phyloP scores from a whole-genome alignment of 352 stramenopile species.

The Elongisporangium prolatum region DNA sequence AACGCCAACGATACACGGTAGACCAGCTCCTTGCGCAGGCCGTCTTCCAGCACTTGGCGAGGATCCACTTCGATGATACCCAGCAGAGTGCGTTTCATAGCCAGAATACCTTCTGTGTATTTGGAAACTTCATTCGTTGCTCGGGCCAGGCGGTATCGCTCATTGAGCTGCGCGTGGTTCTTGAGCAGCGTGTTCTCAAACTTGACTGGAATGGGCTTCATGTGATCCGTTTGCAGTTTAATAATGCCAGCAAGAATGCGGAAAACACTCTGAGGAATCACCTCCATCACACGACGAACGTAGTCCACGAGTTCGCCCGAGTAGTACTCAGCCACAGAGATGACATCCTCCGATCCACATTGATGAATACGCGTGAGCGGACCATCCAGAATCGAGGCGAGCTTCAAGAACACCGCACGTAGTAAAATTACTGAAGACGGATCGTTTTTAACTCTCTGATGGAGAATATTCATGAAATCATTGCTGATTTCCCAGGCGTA shows the following conservation, averaged over 20 bases:
- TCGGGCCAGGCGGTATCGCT: slow-evolving; percentile 90
- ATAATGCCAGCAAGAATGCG: slow-evolving; percentile 92
- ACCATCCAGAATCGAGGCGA: slow-evolving; percentile 93
- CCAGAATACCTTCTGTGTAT: slow-evolving; percentile 93
- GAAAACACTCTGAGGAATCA: slow-evolving; percentile 94
- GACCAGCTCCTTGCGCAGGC: slow-evolving; percentile 92
- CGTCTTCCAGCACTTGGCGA: slow-evolving; percentile 91
- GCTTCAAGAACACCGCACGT: slow-evolving; percentile 93
- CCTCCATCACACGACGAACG: slow-evolving; percentile 92
- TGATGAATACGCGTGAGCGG: slow-evolving; percentile 92
- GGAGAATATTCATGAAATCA: slow-evolving; percentile 93
- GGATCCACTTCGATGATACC: slow-evolving; percentile 94
- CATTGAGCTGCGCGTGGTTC: slow-evolving; percentile 89
- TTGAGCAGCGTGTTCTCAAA: slow-evolving; percentile 92
- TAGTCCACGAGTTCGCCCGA: slow-evolving; percentile 93
- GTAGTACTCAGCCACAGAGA: slow-evolving; percentile 93
- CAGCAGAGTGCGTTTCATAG: slow-evolving; percentile 93
- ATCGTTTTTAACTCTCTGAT: slow-evolving; percentile 91
- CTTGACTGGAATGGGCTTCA: slow-evolving; percentile 89
- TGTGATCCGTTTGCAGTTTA: slow-evolving; percentile 89
- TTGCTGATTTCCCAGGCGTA: slow-evolving; percentile 95
- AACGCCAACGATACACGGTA: slow-evolving; percentile 84
- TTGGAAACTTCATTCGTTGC: slow-evolving; percentile 94
- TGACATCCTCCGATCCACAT: slow-evolving; percentile 89
- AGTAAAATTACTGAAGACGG: slow-evolving; percentile 91